Base-by-base conservation (phyloP, 2,329 filamentous ascomycete species). In the Colletotrichum graminicola region DNA sequence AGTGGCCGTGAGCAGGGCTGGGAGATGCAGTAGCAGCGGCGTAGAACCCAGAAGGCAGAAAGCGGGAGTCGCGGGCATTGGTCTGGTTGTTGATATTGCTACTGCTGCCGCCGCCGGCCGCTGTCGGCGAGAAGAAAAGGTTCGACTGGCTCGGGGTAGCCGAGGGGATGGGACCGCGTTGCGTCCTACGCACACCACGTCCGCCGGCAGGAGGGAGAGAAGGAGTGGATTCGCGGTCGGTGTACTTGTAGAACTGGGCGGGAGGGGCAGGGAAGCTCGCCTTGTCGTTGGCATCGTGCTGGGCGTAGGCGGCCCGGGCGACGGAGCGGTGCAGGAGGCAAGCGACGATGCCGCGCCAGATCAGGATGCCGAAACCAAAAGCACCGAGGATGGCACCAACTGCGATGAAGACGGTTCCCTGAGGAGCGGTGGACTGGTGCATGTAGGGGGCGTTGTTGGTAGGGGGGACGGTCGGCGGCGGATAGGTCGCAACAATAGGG, bases 101-200 rank as follows among this genome's bases (percentile, higher is more conserved):
- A 47, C 86, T 82, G 72, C 83, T 82, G 18, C 92, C 92, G 67
- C 87, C 87, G 10, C 88, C 85, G 52, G 89, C 90, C 1, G 95
- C 95, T 0, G 96, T 98, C 0, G 96, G 96, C 10, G 94, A 97
- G 85, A 97, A 99, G 88, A 99, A 99, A 21, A 98, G 86, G 73
- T 92, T 93, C 47, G 90, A 90, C 76, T 87, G 85, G 77, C 89
- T 92, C 14, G 86, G 89, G 34, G 87, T 89, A 62, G 83, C 83
- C 12, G 88, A 88, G 2, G 86, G 86, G 39, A 83, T 81, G 3
- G 87, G 85, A 1, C 84, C 87, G 59, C 88, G 86, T 68, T 81
- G 84, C 18, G 86, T 86, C 60, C 87, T 84, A 66, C 88, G 84
- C 36, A 83, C 81, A 47, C 84, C 84, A 34, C 89, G 89, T 56